These are phyloP conservation scores for Chrysochromulina parva DNA, from an alignment of 78 protist genomes.

Conservation along the genomic window DNA sequence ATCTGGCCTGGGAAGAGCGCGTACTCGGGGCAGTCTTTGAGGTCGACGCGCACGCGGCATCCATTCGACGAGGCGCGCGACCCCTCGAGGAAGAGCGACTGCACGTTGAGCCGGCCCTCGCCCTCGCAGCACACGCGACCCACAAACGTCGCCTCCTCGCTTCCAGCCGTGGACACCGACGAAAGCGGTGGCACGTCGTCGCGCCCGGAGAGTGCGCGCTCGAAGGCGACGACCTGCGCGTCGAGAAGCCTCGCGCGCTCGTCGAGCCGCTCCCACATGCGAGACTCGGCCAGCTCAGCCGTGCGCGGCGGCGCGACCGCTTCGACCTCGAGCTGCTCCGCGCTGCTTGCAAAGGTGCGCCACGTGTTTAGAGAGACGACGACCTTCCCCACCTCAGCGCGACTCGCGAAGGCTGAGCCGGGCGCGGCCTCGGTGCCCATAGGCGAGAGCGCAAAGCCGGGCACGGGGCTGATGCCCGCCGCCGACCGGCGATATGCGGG, in stretches of 20 bases:
- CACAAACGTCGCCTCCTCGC: not conserved
- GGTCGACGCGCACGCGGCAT: not conserved
- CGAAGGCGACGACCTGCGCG: not conserved
- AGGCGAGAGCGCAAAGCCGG: not conserved
- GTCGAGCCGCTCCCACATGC: not conserved
- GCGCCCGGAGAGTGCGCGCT: not conserved
- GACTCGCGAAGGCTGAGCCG: no score
- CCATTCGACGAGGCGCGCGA: not conserved
- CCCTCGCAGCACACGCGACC: conserved; percentile 4
- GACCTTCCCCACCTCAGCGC: not conserved
- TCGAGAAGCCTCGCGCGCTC: not conserved
- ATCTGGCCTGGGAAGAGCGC: not conserved
- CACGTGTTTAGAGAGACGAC: not conserved
- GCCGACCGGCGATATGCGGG: not conserved
- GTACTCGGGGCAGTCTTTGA: not conserved
- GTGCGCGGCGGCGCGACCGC: not conserved
- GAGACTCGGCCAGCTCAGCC: no score
- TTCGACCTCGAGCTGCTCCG: not conserved
- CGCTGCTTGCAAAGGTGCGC: not conserved
- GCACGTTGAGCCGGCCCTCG: conserved; percentile 17
- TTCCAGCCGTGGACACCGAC: not conserved
- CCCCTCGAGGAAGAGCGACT: not conserved
- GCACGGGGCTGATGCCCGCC: not conserved
- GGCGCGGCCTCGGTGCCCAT: not conserved
- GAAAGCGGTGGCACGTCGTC: not conserved